These are phyloP conservation scores for Aspergillus haitiensis DNA, from an alignment of 495 filamentous ascomycete genomes.

Conservation along the genomic window DNA sequence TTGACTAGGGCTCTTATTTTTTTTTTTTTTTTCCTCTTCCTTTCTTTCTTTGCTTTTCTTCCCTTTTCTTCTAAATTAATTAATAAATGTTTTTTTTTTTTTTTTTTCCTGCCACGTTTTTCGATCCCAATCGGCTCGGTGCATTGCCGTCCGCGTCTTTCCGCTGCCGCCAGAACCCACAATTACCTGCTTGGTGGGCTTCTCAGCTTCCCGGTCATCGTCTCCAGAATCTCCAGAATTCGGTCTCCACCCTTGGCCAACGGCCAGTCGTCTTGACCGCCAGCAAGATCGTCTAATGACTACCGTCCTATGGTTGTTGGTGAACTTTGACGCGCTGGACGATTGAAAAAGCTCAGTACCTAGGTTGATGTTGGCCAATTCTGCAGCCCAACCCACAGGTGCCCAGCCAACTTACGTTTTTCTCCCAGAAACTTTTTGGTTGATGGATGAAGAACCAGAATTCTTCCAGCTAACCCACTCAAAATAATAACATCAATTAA, in stretches of 20 bases:
- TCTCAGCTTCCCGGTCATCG: slow-evolving; percentile 18
- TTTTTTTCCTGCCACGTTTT: slow-evolving; percentile 42
- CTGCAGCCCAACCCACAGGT: not conserved
- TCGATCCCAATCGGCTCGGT: slow-evolving; percentile 40
- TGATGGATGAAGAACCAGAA: too few relatives aligned
- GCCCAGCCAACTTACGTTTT: slow-evolving; percentile 1
- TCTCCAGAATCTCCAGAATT: slow-evolving; percentile 19
- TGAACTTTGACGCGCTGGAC: not conserved
- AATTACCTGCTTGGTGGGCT: slow-evolving; percentile 21
- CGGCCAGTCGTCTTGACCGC: slow-evolving; percentile 20
- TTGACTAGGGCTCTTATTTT: slow-evolving; percentile 2
- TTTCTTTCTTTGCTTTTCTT: slow-evolving; percentile 22
- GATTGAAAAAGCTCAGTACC: too few relatives aligned
- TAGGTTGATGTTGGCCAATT: too few relatives aligned
- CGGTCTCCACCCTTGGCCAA: slow-evolving; percentile 21
- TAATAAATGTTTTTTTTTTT: slow-evolving; percentile 1
- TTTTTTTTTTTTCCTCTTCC: slow-evolving; percentile 5
- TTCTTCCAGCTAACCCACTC: too few relatives aligned
- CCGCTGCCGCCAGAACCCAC: slow-evolving; percentile 38
- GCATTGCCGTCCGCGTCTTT: slow-evolving; percentile 47
- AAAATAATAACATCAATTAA: too few relatives aligned
- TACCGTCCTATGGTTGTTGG: slow-evolving; percentile 15
- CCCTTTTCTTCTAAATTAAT: slow-evolving; percentile 37
- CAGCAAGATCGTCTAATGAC: slow-evolving; percentile 15
- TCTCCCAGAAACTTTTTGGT: not conserved